These are phyloP conservation scores for Globisporangium solare DNA, from an alignment of 352 stramenopile species.

Conservation along the genomic window DNA sequence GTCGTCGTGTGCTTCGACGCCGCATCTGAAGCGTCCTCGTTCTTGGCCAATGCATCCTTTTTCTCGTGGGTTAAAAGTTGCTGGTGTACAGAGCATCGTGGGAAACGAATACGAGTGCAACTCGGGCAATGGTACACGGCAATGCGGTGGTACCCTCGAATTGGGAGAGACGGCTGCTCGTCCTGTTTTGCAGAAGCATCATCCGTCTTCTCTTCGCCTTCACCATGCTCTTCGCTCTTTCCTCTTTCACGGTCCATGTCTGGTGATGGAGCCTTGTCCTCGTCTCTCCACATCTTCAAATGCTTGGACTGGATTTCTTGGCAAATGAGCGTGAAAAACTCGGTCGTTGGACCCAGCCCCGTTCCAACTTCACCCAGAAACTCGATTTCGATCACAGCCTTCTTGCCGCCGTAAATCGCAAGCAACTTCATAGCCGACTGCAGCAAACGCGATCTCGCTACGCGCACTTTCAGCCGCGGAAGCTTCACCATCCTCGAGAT, in stretches of 20 bases:
- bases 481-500: conserved; percentile 70
- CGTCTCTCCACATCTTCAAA: conserved; percentile 57
- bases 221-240: conserved; percentile 15
- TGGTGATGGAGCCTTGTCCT: conserved; percentile 19
- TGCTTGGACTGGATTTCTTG: conserved; percentile 61
- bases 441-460: conserved; percentile 51
- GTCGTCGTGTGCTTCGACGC: background rate
- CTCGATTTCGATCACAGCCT: conserved; percentile 75
- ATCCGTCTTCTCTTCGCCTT: conserved; percentile 14
- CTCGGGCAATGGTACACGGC: conserved; percentile 52
- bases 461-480: conserved; percentile 68
- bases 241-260: conserved; percentile 10
- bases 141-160: conserved; percentile 70
- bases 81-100: conserved; percentile 39
- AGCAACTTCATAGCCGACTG: conserved; percentile 73
- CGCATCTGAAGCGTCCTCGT: conserved; percentile 2
- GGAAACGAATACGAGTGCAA: conserved; percentile 48
- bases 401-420: conserved; percentile 67
- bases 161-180: conserved; percentile 23
- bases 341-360: conserved; percentile 64
- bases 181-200: conserved; percentile 2
- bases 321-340: conserved; percentile 76
- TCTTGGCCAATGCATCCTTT: conserved; percentile 12
- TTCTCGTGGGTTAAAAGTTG: conserved; percentile 57
- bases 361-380: conserved; percentile 78